phyloP scores from a whole-genome alignment of 768 basidiomycete species.

The Kwoniella sp. region DNA sequence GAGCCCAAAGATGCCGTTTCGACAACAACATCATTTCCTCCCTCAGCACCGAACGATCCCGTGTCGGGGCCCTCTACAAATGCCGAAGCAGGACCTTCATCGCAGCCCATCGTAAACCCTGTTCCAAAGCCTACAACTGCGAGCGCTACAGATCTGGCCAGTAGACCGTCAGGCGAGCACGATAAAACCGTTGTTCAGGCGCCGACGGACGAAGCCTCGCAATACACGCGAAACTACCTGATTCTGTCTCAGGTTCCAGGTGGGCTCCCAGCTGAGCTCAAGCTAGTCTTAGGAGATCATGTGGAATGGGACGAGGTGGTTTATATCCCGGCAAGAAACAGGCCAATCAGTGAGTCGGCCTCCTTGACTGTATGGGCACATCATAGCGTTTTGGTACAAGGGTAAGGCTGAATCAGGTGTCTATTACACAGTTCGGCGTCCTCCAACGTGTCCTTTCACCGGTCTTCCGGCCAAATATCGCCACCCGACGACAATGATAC shows the following conservation, averaged over 20 bases:
- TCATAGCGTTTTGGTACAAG: not conserved
- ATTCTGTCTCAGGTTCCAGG: conserved; percentile 52
- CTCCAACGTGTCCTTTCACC: conserved; percentile 72
- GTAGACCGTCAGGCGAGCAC: not conserved
- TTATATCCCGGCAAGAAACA: conserved; percentile 42
- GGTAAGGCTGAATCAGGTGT: not conserved
- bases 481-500: conserved; percentile 77
- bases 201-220: conserved; percentile 5
- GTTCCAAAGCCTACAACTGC: not conserved
- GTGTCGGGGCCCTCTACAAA: not conserved
- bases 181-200: not conserved
- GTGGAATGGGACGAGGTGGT: conserved; percentile 62
- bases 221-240: conserved; percentile 51
- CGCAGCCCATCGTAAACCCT: not conserved
- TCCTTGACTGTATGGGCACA: not conserved
- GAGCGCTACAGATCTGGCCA: not conserved
- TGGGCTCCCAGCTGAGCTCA: conserved; percentile 65
- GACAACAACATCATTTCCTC: too few species aligned
- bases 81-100: not conserved
- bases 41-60: not conserved
- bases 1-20: too few species aligned
- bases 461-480: conserved; percentile 75
- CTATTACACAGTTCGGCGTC: conserved; percentile 64
- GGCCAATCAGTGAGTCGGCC: conserved; percentile 34
- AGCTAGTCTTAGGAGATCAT: conserved; percentile 81